phyloP scores from a whole-genome alignment of 768 basidiomycete genomes.

The Boletus pseudo-olivaceus region DNA sequence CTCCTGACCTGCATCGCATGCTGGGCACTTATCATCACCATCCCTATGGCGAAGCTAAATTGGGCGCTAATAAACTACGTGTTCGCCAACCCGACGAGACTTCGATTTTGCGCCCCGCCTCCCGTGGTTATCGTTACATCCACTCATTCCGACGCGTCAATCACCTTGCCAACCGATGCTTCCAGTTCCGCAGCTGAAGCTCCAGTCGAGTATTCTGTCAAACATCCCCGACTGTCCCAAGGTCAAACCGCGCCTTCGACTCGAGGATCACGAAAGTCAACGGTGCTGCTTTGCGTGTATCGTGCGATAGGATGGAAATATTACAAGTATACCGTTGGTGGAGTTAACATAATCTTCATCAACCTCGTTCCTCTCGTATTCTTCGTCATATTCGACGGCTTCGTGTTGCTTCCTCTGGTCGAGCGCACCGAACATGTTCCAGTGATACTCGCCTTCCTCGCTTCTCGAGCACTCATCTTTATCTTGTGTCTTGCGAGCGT shows the following conservation, averaged over 20 bases:
- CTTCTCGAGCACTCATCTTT: constrained; percentile 79
- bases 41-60: constrained; percentile 96
- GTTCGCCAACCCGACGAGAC: constrained; percentile 69
- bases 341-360: constrained; percentile 97
- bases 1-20: constrained; percentile 84
- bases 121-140: constrained; percentile 52
- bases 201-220: constrained; percentile 56
- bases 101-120: constrained; percentile 92
- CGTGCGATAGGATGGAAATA: constrained; percentile 86
- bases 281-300: constrained; percentile 92
- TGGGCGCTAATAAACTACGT: constrained; percentile 92
- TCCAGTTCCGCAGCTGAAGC: constrained; percentile 14
- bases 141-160: constrained; percentile 22
- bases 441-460: constrained; percentile 61
- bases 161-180: constrained; percentile 4
- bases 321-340: constrained; percentile 98
- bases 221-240: constrained; percentile 70
- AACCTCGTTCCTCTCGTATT: constrained; percentile 92
- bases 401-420: constrained; percentile 70
- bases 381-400: constrained; percentile 93
- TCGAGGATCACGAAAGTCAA: constrained; percentile 74
- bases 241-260: constrained; percentile 82
- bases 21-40: constrained; percentile 93
- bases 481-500: constrained; percentile 81
- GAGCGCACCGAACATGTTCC: constrained; percentile 64